A percentile compares a stretch with the other conserved stretches of the same genome.
These are phyloP conservation scores for Paratinospora sagittata DNA, from an alignment of 164 flowering plant species.

Conservation along the genomic window DNA sequence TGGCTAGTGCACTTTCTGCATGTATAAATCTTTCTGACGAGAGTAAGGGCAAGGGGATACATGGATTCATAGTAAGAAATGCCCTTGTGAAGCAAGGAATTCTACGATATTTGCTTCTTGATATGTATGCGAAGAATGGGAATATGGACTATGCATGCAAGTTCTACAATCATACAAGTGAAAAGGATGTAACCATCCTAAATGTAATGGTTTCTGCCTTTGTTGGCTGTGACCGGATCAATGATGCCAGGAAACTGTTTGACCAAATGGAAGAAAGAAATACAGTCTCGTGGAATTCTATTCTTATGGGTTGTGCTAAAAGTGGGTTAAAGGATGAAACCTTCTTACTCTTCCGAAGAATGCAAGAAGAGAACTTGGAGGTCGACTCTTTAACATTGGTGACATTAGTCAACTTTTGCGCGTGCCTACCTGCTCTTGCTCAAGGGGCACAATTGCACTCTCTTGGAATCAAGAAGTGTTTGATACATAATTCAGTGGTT, in stretches of 20 bases:
- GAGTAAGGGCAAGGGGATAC: constrained; percentile 16
- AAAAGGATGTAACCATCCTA: constrained; percentile 19
- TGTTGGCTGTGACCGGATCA: constrained; percentile 12
- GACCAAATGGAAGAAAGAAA: constrained; percentile 16
- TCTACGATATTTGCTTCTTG: constrained; percentile 17
- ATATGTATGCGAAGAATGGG: constrained; percentile 22
- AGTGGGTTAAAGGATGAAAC: constrained; percentile 7
- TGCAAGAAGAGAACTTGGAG: constrained; percentile 15
- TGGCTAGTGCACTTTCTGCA: constrained; percentile 19
- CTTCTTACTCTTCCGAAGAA: constrained; percentile 17
- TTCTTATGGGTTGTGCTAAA: constrained; percentile 17
- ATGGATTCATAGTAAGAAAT: constrained; percentile 20
- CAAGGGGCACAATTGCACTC: constrained; percentile 21
- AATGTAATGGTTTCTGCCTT: constrained; percentile 22
- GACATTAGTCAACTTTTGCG: constrained; percentile 15
- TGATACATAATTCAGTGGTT: constrained; percentile 14
- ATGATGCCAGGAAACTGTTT: constrained; percentile 17
- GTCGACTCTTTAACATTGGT: constrained; percentile 17
- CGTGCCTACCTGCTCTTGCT: constrained; percentile 18
- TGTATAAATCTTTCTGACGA: constrained; percentile 12
- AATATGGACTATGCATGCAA: constrained; percentile 18
- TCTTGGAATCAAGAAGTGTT: constrained; percentile 19
- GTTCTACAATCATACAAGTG: constrained; percentile 10
- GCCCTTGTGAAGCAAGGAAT: constrained; percentile 18
- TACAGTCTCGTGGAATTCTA: constrained; percentile 22